phyloP scores from a whole-genome alignment of 805 yeast species.

The Wickerhamiella shivajii region DNA sequence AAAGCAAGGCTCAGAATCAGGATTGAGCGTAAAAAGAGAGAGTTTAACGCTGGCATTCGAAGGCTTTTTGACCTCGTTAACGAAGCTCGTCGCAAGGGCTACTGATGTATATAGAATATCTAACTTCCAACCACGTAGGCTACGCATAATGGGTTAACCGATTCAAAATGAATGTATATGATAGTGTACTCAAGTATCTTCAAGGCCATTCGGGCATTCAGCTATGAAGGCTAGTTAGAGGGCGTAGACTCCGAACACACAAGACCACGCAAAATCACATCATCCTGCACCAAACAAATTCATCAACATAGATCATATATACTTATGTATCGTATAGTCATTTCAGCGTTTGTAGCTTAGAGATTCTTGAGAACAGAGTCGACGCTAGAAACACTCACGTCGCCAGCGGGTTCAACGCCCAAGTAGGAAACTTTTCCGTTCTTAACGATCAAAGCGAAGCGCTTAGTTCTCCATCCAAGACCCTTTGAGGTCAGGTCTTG shows the following conservation, averaged over 20 bases:
- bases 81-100: constrained; percentile 20
- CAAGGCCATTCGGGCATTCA: too few relatives aligned
- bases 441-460: constrained; percentile 63
- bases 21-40: constrained; percentile 21
- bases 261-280: too few relatives aligned
- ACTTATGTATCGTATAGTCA: too few relatives aligned
- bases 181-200: too few relatives aligned
- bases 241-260: too few relatives aligned
- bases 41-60: constrained; percentile 23
- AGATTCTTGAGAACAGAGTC: constrained; percentile 20
- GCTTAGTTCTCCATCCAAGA: constrained; percentile 62
- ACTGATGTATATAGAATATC: constrained; percentile 1
- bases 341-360: too few relatives aligned
- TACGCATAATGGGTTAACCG: too few relatives aligned
- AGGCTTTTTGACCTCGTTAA: constrained; percentile 23
- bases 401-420: constrained; percentile 66
- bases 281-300: too few relatives aligned
- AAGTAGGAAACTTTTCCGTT: constrained; percentile 55
- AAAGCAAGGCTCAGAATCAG: constrained; percentile 21
- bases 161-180: too few relatives aligned
- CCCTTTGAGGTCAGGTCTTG: constrained; percentile 56
- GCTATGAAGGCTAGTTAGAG: too few relatives aligned
- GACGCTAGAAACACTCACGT: constrained; percentile 29
- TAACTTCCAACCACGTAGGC: too few relatives aligned
- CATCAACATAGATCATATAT: too few relatives aligned